Evolutionary conservation across 2,329 filamentous ascomycete genomes (phyloP).

Genomic region (Fusarium pseudograminearum): DNA sequence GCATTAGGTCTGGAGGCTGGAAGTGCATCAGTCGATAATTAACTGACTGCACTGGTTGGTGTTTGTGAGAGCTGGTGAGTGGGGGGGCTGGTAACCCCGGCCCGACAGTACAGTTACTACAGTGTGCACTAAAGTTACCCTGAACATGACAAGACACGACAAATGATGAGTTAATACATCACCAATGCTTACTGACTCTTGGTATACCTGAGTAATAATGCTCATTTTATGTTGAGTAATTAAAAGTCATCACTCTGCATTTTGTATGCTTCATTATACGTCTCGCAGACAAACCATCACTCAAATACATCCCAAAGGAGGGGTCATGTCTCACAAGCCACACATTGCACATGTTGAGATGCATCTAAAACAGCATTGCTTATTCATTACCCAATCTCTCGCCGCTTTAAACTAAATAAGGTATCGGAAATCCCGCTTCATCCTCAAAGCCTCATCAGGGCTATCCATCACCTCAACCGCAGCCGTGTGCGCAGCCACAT

Average conservation of each 20-base stretch:
- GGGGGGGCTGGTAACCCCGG: constrained; percentile 10
- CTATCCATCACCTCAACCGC: constrained; percentile 55
- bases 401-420: constrained; percentile 51
- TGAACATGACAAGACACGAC: constrained; percentile 13
- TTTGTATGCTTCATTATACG: constrained; percentile 18
- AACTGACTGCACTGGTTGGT: neutral
- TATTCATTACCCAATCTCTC: neutral
- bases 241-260: neutral
- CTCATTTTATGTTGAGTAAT: constrained; percentile 8
- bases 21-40: constrained; percentile 8
- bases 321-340: constrained; percentile 20
- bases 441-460: constrained; percentile 58
- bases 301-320: neutral
- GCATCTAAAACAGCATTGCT: neutral
- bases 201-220: constrained; percentile 2
- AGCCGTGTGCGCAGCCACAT: constrained; percentile 57
- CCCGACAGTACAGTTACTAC: constrained; percentile 7
- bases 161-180: constrained; percentile 9
- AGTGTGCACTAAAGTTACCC: constrained; percentile 14
- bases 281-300: neutral
- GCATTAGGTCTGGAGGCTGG: constrained; percentile 1
- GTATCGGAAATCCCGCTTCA: constrained; percentile 63
- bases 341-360: constrained; percentile 24
- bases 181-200: constrained; percentile 19
- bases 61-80: neutral